Conservation (phyloP, 768 basidiomycete species). For the Hemileccinum rubropunctum region DNA sequence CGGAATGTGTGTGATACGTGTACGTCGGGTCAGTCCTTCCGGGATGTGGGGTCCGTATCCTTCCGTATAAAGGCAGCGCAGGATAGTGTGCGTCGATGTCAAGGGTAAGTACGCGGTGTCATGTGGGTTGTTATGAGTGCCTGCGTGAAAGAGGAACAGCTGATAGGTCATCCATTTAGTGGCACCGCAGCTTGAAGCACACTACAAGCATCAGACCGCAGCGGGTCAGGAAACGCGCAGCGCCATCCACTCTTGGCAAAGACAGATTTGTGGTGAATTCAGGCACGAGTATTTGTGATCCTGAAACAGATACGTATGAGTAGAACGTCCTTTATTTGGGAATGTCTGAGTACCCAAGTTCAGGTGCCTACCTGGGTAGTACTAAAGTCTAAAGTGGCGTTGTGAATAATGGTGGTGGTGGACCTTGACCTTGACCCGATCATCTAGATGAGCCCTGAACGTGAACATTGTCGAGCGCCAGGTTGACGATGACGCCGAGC, state of each 20-base stretch:
- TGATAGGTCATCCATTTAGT: neutral
- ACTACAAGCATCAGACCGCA: neutral
- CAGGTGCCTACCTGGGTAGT: too few species aligned
- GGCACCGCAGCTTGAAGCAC: neutral
- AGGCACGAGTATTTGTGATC: constrained; percentile 3
- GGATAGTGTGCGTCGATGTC: constrained; percentile 1
- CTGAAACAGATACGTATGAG: too few species aligned
- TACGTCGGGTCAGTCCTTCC: neutral
- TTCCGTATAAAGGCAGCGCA: constrained; percentile 2
- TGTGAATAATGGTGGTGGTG: too few species aligned
- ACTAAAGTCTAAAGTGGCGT: too few species aligned
- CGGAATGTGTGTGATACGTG: neutral
- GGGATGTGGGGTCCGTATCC: constrained; percentile 9
- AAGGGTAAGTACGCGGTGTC: constrained; percentile 11
- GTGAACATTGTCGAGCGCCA: too few species aligned
- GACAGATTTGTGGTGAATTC: neutral
- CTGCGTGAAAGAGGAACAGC: neutral
- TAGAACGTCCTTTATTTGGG: too few species aligned
- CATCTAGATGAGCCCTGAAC: too few species aligned
- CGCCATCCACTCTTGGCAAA: neutral
- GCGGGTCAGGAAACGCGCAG: neutral
- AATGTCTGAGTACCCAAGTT: too few species aligned
- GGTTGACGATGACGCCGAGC: too few species aligned
- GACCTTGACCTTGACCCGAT: too few species aligned
- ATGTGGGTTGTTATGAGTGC: constrained; percentile 7